A percentile compares a stretch with the other conserved stretches of the same genome.
phyloP scores from a whole-genome alignment of 345 rosid species.

The Salix purpurea region DNA sequence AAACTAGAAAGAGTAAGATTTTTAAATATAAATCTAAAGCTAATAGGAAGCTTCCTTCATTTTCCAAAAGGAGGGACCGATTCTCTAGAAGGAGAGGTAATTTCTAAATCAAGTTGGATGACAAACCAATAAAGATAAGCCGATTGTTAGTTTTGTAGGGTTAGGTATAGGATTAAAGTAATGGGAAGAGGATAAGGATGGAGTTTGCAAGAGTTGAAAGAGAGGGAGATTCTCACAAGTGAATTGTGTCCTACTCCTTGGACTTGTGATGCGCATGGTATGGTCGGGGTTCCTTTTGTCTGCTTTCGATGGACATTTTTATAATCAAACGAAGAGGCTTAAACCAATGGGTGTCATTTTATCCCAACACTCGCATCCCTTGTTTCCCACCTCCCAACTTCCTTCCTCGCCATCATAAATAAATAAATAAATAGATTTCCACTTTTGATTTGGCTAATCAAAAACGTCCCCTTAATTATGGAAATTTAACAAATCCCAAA shows the following conservation, averaged over 20 bases:
- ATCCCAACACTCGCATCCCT: conserved; percentile 45
- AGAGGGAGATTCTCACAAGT: conserved; percentile 20
- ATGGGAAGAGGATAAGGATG: conserved; percentile 50
- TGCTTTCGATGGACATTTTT: conserved; percentile 31
- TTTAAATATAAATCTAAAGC: neutral
- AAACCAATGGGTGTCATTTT: conserved; percentile 41
- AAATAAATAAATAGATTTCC: neutral
- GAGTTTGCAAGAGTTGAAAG: neutral
- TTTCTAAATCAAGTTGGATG: conserved; percentile 21
- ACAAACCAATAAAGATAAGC: conserved; percentile 8
- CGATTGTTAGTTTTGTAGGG: conserved; percentile 14
- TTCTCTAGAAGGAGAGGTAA: conserved; percentile 5
- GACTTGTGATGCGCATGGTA: conserved; percentile 40
- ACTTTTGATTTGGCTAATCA: conserved; percentile 24
- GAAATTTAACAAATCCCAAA: conserved; percentile 27
- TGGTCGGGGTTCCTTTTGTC: conserved; percentile 31
- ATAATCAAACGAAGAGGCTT: conserved; percentile 6
- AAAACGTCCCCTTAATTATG: conserved; percentile 14
- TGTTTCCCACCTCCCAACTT: conserved; percentile 58
- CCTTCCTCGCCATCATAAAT: neutral
- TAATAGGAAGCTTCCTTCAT: neutral
- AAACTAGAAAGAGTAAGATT: neutral
- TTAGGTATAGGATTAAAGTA: conserved; percentile 23
- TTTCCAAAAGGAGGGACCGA: neutral
- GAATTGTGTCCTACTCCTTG: conserved; percentile 14